These are phyloP conservation scores for Hypomontagnella monticulosa DNA, from an alignment of 495 filamentous ascomycete species.

Conservation along the genomic window DNA sequence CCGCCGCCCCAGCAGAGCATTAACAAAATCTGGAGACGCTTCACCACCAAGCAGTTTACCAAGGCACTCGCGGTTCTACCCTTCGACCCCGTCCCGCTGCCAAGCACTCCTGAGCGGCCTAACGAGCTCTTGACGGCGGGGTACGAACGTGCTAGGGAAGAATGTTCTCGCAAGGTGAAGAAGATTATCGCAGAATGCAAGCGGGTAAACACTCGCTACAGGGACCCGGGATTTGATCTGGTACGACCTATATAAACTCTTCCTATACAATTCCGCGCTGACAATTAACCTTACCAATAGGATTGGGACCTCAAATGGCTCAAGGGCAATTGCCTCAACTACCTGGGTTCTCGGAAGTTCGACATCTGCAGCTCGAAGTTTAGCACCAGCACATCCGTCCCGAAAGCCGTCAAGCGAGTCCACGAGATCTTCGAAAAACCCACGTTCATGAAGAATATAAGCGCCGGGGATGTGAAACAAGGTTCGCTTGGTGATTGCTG, in stretches of 20 bases:
- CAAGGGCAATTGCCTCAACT: conserved; percentile 59
- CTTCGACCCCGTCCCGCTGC: conserved; percentile 58
- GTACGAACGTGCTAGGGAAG: conserved; percentile 77
- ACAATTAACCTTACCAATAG: conserved; percentile 41
- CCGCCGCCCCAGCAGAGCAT: conserved; percentile 78
- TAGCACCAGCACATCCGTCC: conserved; percentile 56
- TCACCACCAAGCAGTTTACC: conserved; percentile 68
- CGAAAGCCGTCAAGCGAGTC: conserved; percentile 74
- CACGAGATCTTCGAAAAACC: conserved; percentile 91
- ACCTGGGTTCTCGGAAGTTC: conserved; percentile 55
- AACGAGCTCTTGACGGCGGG: conserved; percentile 63
- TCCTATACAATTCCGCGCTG: conserved; percentile 39
- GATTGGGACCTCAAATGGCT: conserved; percentile 63
- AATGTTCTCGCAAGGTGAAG: conserved; percentile 81
- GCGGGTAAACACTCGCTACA: conserved; percentile 88
- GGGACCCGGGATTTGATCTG: conserved; percentile 87
- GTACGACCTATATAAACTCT: conserved; percentile 57
- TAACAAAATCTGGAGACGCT: conserved; percentile 83
- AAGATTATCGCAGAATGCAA: conserved; percentile 88
- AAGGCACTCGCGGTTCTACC: conserved; percentile 59
- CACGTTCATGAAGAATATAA: conserved; percentile 80
- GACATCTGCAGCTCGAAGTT: conserved; percentile 50
- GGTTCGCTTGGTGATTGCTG: conserved; percentile 90
- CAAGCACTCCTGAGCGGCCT: conserved; percentile 55
- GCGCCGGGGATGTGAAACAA: conserved; percentile 82